These are phyloP conservation scores for Pleurotus tuoliensis DNA, from an alignment of 768 basidiomycete genomes.

Conservation along the genomic window DNA sequence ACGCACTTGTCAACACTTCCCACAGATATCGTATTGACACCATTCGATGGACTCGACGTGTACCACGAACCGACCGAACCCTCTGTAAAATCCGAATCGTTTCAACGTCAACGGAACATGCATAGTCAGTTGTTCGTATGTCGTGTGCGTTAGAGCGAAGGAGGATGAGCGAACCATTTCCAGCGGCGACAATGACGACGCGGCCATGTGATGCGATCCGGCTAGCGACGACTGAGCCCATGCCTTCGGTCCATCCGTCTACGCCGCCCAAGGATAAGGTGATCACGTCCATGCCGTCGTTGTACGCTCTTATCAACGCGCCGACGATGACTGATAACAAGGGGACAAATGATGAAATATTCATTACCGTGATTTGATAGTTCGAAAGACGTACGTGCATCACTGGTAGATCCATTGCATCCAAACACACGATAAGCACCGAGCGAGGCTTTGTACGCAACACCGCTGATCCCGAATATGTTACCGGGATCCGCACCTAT, in stretches of 20 bases:
- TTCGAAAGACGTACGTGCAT: conserved; percentile 26
- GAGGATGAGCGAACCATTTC: conserved; percentile 20
- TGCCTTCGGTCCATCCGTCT: conserved; percentile 44
- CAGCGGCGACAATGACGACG: conserved; percentile 47
- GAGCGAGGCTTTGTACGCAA: conserved; percentile 41
- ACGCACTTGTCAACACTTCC: conserved; percentile 28
- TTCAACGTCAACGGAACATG: no score
- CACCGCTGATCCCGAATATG: conserved; percentile 44
- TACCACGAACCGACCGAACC: conserved; percentile 44
- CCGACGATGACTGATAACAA: conserved; percentile 29
- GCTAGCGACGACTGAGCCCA: conserved; percentile 39
- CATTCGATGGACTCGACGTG: conserved; percentile 33
- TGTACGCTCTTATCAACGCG: conserved; percentile 30
- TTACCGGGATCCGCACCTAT: conserved; percentile 41
- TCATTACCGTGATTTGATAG: no score
- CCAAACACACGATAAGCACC: conserved; percentile 43
- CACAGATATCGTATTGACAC: conserved; percentile 35
- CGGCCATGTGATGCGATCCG: conserved; percentile 41
- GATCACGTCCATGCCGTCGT: conserved; percentile 46
- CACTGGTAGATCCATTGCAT: conserved; percentile 33
- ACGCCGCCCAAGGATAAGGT: conserved; percentile 46
- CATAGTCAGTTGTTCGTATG: no score
- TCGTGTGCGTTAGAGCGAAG: not conserved
- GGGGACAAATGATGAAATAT: not conserved
- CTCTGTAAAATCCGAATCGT: conserved; percentile 3